Evolutionary conservation across 2,329 filamentous ascomycete genomes (phyloP).

Genomic region (Zopfia rhizophila): DNA sequence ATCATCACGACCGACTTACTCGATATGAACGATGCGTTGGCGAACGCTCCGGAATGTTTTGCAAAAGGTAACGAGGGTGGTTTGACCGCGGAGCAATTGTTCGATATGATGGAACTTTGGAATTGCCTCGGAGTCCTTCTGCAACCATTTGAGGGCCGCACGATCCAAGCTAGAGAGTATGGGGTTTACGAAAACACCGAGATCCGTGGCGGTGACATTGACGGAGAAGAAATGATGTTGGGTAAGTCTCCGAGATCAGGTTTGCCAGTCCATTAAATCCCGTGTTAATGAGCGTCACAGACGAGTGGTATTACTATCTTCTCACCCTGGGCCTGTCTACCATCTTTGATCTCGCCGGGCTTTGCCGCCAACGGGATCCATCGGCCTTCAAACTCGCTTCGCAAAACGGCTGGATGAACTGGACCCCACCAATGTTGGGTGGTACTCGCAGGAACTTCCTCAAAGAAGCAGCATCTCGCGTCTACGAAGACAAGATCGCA

Average conservation of each 20-base stretch:
- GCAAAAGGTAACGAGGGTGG: slow-evolving; percentile 66
- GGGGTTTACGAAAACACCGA: slow-evolving; percentile 65
- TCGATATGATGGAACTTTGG: slow-evolving; percentile 74
- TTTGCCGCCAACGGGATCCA: slow-evolving; percentile 46
- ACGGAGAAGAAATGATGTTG: slow-evolving; percentile 64
- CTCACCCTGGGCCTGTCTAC: slow-evolving; percentile 68
- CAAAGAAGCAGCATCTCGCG: slow-evolving; percentile 68
- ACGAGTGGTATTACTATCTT: slow-evolving; percentile 71
- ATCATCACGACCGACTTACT: slow-evolving; percentile 61
- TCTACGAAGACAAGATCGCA: slow-evolving; percentile 65
- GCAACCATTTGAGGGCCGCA: slow-evolving; percentile 65
- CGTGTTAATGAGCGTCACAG: slow-evolving; percentile 46
- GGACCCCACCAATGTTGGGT: slow-evolving; percentile 60
- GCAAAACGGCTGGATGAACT: slow-evolving; percentile 66
- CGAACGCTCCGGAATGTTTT: slow-evolving; percentile 68
- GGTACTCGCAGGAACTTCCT: slow-evolving; percentile 67
- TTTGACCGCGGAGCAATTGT: slow-evolving; percentile 65
- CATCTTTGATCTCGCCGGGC: slow-evolving; percentile 62
- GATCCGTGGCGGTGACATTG: slow-evolving; percentile 59
- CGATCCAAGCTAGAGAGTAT: slow-evolving; percentile 63
- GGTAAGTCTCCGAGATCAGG: slow-evolving; percentile 59
- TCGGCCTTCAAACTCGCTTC: slow-evolving; percentile 65
- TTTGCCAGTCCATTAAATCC: no score
- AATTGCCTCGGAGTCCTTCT: slow-evolving; percentile 68
- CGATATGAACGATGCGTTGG: slow-evolving; percentile 64